A percentile compares a stretch with the other conserved stretches of the same genome.
These are phyloP conservation scores for Scortechinia acanthostroma DNA, from an alignment of 2,329 filamentous ascomycete species.

Conservation along the genomic window DNA sequence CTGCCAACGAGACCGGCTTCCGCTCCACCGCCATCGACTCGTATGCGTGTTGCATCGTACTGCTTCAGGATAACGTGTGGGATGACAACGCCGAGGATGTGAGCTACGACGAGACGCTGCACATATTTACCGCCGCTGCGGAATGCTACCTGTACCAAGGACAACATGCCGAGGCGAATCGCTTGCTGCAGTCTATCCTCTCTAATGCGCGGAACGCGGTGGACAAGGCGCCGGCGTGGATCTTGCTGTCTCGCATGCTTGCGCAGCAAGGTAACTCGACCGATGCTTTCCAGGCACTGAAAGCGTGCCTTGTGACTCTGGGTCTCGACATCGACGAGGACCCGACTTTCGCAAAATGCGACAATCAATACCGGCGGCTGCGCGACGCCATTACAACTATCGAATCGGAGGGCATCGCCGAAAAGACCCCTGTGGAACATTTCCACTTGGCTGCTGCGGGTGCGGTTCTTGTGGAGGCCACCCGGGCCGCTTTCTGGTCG, in stretches of 20 bases:
- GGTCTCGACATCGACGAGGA: slow-evolving; percentile 58
- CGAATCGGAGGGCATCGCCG: slow-evolving; percentile 13
- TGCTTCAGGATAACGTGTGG: slow-evolving; percentile 81
- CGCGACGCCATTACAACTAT: slow-evolving; percentile 30
- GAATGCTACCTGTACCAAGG: slow-evolving; percentile 79
- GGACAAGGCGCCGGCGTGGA: slow-evolving; percentile 78
- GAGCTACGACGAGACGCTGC: slow-evolving; percentile 78
- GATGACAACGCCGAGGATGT: slow-evolving; percentile 60
- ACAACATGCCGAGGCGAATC: slow-evolving; percentile 59
- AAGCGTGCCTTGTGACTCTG: slow-evolving; percentile 64
- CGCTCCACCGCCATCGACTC: slow-evolving; percentile 76
- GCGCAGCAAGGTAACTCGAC: slow-evolving; percentile 67
- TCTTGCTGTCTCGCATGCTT: slow-evolving; percentile 74
- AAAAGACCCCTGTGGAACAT: slow-evolving; percentile 35
- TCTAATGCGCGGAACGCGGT: slow-evolving; percentile 61
- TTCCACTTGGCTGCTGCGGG: slow-evolving; percentile 54
- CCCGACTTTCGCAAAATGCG: slow-evolving; percentile 71
- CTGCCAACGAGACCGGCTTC: slow-evolving; percentile 75
- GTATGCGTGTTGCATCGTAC: slow-evolving; percentile 66
- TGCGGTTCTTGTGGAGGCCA: slow-evolving; percentile 64
- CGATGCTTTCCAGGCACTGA: slow-evolving; percentile 63
- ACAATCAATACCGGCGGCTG: slow-evolving; percentile 62
- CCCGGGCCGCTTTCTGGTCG: slow-evolving; percentile 68
- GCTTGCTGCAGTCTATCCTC: slow-evolving; percentile 66
- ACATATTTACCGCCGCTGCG: slow-evolving; percentile 70